Percentiles rank a stretch among this genome's conserved stretches.
phyloP scores from a whole-genome alignment of 2,329 filamentous ascomycete species.

The Cladosporium colombiae region DNA sequence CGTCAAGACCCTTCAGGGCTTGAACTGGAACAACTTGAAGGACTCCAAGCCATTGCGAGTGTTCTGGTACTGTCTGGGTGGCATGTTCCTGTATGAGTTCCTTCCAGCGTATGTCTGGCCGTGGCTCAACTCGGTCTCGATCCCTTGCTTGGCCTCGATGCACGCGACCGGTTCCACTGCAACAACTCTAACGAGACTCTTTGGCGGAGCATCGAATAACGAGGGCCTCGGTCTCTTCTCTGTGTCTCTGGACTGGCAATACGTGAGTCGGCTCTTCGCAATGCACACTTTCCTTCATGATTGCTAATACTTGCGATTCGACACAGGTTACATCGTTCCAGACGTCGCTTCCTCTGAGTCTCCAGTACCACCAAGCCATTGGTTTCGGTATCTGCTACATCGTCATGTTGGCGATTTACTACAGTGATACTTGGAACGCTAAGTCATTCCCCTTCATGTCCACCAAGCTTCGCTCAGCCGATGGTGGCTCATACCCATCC shows the following conservation, averaged over 20 bases:
- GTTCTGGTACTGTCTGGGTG: slow-evolving; percentile 51
- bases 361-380: slow-evolving; percentile 45
- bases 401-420: slow-evolving; percentile 56
- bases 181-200: slow-evolving; percentile 49
- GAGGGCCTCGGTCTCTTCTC: slow-evolving; percentile 54
- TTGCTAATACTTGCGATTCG: background rate
- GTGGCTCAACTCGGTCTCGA: slow-evolving; percentile 57
- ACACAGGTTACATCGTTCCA: slow-evolving; percentile 52
- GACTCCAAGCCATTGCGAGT: slow-evolving; percentile 53
- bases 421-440: slow-evolving; percentile 51
- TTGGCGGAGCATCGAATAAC: slow-evolving; percentile 55
- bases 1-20: slow-evolving; percentile 56
- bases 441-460: slow-evolving; percentile 58
- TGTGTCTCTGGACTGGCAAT: slow-evolving; percentile 58
- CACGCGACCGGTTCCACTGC: slow-evolving; percentile 51
- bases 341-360: slow-evolving; percentile 55
- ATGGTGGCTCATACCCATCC: slow-evolving; percentile 40
- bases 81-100: slow-evolving; percentile 55
- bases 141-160: slow-evolving; percentile 57
- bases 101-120: slow-evolving; percentile 59
- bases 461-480: slow-evolving; percentile 41
- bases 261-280: slow-evolving; percentile 22
- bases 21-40: slow-evolving; percentile 56
- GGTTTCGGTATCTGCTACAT: slow-evolving; percentile 54
- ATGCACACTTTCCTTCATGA: background rate